phyloP scores from a whole-genome alignment of 1,284 basidiomycete genomes.

The Trichosporon inkin region DNA sequence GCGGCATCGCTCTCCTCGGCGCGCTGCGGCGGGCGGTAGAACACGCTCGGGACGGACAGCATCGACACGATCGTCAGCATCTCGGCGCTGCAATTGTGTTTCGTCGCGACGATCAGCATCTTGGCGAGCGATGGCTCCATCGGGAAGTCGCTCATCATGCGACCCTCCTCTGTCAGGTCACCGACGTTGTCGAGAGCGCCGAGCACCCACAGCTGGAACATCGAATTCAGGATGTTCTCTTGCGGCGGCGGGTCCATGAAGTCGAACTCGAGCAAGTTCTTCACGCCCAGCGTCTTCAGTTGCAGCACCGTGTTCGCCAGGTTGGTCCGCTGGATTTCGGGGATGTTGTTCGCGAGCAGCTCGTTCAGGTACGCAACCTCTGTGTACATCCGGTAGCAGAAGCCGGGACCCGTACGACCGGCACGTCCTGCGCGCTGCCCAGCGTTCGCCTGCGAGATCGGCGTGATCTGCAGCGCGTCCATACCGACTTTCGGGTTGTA shows the following conservation, averaged over 20 bases:
- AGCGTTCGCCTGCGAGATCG: conserved; percentile 96
- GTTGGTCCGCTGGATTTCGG: conserved; percentile 97
- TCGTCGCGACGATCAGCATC: conserved; percentile 94
- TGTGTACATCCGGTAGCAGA: conserved; percentile 94
- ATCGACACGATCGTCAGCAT: conserved; percentile 99
- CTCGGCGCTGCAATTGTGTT: conserved; percentile 87
- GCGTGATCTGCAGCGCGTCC: conserved; percentile 98
- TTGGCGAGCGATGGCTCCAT: conserved; percentile 98
- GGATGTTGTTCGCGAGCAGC: conserved; percentile 92
- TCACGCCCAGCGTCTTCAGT: conserved; percentile 90
- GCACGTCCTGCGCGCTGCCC: conserved; percentile 94
- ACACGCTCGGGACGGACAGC: conserved; percentile 94
- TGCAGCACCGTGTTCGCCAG: conserved; percentile 92
- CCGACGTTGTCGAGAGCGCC: conserved; percentile 96
- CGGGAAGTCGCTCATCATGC: conserved; percentile 98
- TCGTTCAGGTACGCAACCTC: conserved; percentile 96
- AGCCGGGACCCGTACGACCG: conserved; percentile 91
- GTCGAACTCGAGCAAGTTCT: conserved; percentile 94
- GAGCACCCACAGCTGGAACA: conserved; percentile 99
- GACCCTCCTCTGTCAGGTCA: conserved; percentile 84
- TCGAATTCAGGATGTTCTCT: conserved; percentile 92
- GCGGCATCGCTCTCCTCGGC: conserved; percentile 96
- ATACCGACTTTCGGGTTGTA: conserved; percentile 99
- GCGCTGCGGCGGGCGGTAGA: conserved; percentile 90
- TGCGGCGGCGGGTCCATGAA: conserved; percentile 93